Base-by-base conservation (phyloP, 768 basidiomycete species). In the Tricholomella constricta region DNA sequence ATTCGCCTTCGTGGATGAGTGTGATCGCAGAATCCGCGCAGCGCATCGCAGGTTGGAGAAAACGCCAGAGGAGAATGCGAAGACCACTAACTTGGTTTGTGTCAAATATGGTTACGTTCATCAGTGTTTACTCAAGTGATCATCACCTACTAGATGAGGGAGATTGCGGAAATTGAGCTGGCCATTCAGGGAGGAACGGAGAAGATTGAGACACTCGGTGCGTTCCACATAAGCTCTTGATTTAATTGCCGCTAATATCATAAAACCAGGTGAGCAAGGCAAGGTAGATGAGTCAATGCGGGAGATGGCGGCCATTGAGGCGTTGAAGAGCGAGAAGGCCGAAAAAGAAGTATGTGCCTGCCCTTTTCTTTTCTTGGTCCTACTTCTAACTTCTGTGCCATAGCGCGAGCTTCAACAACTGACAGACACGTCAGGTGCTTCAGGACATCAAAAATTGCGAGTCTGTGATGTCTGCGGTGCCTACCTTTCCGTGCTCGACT, bases 401-500 rank as follows among this genome's bases (percentile, higher is more conserved):
- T 58, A 94, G 90, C 88, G 92, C 52, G 97, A 98, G 65, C 78
- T 98, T 40, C 94, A 97, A 72, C 88, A 94, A 70, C 77, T 99
- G 58, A 97, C 96, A 36, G 97, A 99, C 68, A 98, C 94, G 26
- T 96, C 95, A 35, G 97, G 97, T 51, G 97, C 97, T 5, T 97
- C 94, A 51, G 97, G 97, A n/a, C 97, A 99, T 78, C 97, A 99
- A 74, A 98, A 98, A 73, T 78, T 99, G 62, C 88, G 97, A 57
- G 97, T 99, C n/a, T 98, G 97, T 76, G 97, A 99, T 76, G 95
- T 98, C 25, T 99, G 97, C 69, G 97, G 97, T 63, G 97, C 97
- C n/a, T 98, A 98, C 78, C 82, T 99, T 40, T 96, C 93, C 14
- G 92, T 99, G 32, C 80, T 98, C 43, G 97, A 99, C 73, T 98